phyloP scores from a whole-genome alignment of 164 flowering plant genomes.

The Piper longum region DNA sequence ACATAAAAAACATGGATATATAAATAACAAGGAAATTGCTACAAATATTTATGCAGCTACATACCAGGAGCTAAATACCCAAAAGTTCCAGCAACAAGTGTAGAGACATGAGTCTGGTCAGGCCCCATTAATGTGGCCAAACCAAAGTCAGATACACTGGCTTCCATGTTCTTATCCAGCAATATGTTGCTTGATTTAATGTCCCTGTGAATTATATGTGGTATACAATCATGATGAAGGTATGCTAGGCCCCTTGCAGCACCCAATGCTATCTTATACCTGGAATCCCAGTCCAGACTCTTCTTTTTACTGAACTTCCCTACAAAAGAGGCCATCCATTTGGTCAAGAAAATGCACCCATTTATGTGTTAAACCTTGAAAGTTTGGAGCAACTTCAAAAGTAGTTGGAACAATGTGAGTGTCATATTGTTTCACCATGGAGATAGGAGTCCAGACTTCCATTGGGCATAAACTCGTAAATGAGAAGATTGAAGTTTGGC shows the following conservation, averaged over 20 bases:
- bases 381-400: neutral
- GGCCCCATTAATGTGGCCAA: conserved; percentile 86
- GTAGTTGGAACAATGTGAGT: neutral
- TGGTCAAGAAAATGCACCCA: neutral
- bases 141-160: conserved; percentile 75
- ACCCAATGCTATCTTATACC: conserved; percentile 81
- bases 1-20: neutral
- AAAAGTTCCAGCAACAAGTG: conserved; percentile 86
- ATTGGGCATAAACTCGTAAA: conserved; percentile 90
- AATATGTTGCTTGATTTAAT: too few relatives aligned
- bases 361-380: neutral
- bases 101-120: conserved; percentile 86
- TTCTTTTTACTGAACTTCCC: conserved; percentile 42
- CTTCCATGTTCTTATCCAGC: too few relatives aligned
- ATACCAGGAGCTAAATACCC: conserved; percentile 96
- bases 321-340: conserved; percentile 17
- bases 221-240: conserved; percentile 87
- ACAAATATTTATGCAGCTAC: too few relatives aligned
- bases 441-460: conserved; percentile 63
- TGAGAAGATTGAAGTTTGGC: conserved; percentile 47
- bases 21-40: neutral
- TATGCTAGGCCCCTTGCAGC: conserved; percentile 85
- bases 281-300: conserved; percentile 60
- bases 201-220: too few relatives aligned
- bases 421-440: conserved; percentile 34